phyloP scores from a whole-genome alignment of 2,329 filamentous ascomycete species.

The Thermoascus crustaceus region DNA sequence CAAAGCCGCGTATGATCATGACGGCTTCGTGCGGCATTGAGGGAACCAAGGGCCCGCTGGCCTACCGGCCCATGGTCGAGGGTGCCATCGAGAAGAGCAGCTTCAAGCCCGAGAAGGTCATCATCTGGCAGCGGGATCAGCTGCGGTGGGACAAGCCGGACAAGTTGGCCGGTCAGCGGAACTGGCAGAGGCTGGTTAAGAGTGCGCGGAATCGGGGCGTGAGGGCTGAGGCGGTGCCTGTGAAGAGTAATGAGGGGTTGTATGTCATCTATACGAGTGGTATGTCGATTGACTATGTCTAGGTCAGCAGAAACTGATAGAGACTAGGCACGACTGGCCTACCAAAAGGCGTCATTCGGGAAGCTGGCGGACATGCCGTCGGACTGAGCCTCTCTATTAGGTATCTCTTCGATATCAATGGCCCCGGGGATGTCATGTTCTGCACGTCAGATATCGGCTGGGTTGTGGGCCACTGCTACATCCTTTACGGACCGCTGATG shows the following conservation, averaged over 20 bases:
- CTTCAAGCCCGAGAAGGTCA: slow-evolving; percentile 63
- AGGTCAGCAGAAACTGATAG: no score
- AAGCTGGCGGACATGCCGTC: slow-evolving; percentile 80
- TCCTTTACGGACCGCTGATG: slow-evolving; percentile 79
- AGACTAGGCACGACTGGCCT: slow-evolving; percentile 62
- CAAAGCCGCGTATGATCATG: slow-evolving; percentile 64
- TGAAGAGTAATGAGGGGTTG: slow-evolving; percentile 68
- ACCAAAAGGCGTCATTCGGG: slow-evolving; percentile 74
- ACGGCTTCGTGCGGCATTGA: slow-evolving; percentile 92
- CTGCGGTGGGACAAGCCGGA: slow-evolving; percentile 64
- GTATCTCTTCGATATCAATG: slow-evolving; percentile 74
- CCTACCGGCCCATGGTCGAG: slow-evolving; percentile 70
- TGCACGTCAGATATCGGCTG: slow-evolving; percentile 84
- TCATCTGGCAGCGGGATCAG: slow-evolving; percentile 80
- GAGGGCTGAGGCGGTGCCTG: slow-evolving; percentile 65
- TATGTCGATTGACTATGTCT: slow-evolving; percentile 17
- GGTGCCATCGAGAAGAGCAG: slow-evolving; percentile 59
- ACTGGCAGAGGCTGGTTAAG: slow-evolving; percentile 70
- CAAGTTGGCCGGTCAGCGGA: slow-evolving; percentile 59
- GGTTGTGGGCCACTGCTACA: slow-evolving; percentile 82
- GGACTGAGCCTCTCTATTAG: slow-evolving; percentile 73
- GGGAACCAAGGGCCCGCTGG: slow-evolving; percentile 66
- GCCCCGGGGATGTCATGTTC: slow-evolving; percentile 74
- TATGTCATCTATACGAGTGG: slow-evolving; percentile 85
- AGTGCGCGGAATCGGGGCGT: slow-evolving; percentile 60